Evolutionary conservation across 257 asterid genomes (phyloP), one percentile per base, ranked within the genome.

Genomic region (Ballota nigra): DNA sequence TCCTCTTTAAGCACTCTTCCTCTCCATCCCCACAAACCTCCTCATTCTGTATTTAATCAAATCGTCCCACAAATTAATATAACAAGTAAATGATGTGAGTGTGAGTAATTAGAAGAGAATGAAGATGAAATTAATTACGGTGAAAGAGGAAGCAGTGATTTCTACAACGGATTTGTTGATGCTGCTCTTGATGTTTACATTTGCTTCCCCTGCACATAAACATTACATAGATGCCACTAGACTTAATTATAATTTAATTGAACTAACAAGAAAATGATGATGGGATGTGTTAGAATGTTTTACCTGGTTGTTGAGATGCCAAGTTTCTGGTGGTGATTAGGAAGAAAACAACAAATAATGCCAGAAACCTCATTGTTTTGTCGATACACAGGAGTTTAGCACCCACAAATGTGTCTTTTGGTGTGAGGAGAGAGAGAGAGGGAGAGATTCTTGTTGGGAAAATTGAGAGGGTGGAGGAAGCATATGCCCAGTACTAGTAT

Each of bases 1-100:
- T 88, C 75, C 90, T 88, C 78, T 75, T 80, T 5, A 85, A 69
- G 82, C 96, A 88, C 67, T 86, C 96, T 62, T 75, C 82, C n/a
- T n/a, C n/a, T 78, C 63, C 80, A 62, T 59, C 57, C 40, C 52
- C 55, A 38, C 84, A 76, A 65, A 74, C 77, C 57, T 68, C 83
- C 40, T n/a, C n/a, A n/a, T n/a, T n/a, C n/a, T n/a, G n/a, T n/a
- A n/a, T n/a, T n/a, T n/a, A n/a, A n/a, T n/a, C n/a, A n/a, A n/a
- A n/a, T n/a, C n/a, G n/a, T n/a, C n/a, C n/a, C n/a, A n/a, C n/a
- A n/a, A n/a, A n/a, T n/a, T n/a, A n/a, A n/a, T n/a, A n/a, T 8
- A 38, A 38, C 9, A 38, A 38, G 45, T 38, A 38, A 10, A 43
- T 36, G 11, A 29, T 29, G 3, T 6, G 12, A n/a, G n/a, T n/a